phyloP scores from a whole-genome alignment of 257 asterid species.

The Rubia yunnanensis region DNA sequence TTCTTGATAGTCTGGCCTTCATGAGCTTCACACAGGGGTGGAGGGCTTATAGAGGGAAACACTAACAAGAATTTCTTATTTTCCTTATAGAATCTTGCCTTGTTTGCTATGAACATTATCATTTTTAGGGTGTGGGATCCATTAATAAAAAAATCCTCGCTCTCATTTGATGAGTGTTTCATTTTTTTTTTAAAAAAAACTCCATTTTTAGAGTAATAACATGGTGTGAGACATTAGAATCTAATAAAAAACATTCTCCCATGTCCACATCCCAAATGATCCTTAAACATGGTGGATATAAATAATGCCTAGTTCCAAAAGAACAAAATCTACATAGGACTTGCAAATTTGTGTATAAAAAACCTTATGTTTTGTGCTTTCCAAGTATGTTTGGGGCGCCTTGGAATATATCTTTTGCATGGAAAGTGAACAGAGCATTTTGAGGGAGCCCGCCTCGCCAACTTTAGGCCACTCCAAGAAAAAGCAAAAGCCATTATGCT shows the following conservation, averaged over 20 bases:
- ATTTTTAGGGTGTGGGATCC: too few species aligned
- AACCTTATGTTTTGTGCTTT: constrained; percentile 9
- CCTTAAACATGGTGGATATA: constrained; percentile 3
- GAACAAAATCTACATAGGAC: constrained; percentile 23
- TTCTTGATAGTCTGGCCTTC: too few species aligned
- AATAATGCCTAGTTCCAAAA: background rate
- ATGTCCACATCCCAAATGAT: constrained; percentile 9
- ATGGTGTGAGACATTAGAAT: background rate
- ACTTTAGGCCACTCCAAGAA: constrained; percentile 29
- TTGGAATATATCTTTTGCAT: constrained; percentile 20
- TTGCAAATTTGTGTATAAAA: constrained; percentile 7
- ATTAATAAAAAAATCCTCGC: too few species aligned
- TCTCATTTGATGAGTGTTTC: too few species aligned
- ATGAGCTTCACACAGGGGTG: too few species aligned
- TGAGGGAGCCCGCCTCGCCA: constrained; percentile 14
- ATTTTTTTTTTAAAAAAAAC: too few species aligned
- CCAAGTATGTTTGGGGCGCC: constrained; percentile 3
- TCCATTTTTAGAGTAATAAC: background rate
- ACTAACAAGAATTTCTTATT: too few species aligned
- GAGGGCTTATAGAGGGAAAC: too few species aligned
- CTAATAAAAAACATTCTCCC: background rate
- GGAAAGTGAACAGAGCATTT: constrained; percentile 10
- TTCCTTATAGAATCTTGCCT: too few species aligned
- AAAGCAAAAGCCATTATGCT: constrained; percentile 25
- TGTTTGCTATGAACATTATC: too few species aligned